Percentiles rank a stretch among this genome's conserved stretches.
Evolutionary conservation across 2,329 filamentous ascomycete species (phyloP).

Genomic region (Fusarium sambucinum): DNA sequence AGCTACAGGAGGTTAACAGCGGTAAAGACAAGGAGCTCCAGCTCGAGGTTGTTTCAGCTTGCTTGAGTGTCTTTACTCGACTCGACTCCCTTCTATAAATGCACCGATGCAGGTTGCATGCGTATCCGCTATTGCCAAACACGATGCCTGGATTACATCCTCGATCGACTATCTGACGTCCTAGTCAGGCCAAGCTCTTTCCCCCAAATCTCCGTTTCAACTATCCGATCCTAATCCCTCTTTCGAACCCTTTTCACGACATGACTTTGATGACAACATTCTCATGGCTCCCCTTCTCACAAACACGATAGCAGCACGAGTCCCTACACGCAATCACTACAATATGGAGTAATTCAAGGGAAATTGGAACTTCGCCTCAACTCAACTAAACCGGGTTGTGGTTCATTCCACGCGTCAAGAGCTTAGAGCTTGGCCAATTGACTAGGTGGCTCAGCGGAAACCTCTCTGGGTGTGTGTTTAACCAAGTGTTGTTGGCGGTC

Average conservation of each 20-base stretch:
- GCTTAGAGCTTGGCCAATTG: conserved; percentile 28
- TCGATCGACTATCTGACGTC: conserved; percentile 39
- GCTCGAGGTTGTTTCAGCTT: conserved; percentile 96
- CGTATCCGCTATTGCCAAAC: conserved; percentile 26
- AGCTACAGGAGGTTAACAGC: conserved; percentile 77
- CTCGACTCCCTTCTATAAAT: conserved; percentile 91
- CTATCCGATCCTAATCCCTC: conserved; percentile 30
- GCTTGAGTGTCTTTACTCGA: conserved; percentile 95
- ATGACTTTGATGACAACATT: conserved; percentile 34
- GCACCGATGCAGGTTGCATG: conserved; percentile 3
- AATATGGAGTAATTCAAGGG: conserved; percentile 37
- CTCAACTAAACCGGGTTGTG: conserved; percentile 21
- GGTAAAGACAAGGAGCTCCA: conserved; percentile 95
- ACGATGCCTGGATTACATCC: conserved; percentile 28
- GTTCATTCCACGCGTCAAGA: conserved; percentile 8
- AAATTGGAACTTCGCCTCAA: conserved; percentile 29
- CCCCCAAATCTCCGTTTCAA: conserved; percentile 32
- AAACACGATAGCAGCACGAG: conserved; percentile 16
- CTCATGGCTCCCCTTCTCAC: conserved; percentile 22
- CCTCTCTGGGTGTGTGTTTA: conserved; percentile 28
- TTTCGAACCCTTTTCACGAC: conserved; percentile 28
- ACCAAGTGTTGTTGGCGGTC: conserved; percentile 32
- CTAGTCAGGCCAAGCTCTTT: conserved; percentile 32
- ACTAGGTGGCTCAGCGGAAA: conserved; percentile 19
- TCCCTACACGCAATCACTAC: conserved; percentile 21